Conservation (phyloP, 2,329 filamentous ascomycete species). For the Colletotrichum lupini region DNA sequence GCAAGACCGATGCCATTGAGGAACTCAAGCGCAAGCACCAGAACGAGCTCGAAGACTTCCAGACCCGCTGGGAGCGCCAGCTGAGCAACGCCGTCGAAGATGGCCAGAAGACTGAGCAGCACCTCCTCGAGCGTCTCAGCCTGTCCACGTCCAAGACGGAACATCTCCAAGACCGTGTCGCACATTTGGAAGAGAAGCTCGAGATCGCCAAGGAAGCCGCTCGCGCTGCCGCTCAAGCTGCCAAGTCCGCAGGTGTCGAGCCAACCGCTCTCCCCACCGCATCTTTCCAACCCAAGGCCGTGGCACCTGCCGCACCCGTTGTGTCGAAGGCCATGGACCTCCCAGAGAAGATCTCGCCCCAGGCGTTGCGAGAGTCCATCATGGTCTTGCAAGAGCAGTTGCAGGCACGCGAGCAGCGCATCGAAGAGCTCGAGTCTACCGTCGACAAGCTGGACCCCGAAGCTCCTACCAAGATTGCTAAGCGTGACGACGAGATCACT, state of each 20-base stretch:
- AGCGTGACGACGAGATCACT: constrained; percentile 91
- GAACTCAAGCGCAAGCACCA: constrained; percentile 69
- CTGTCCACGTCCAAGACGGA: constrained; percentile 87
- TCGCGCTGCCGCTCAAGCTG: constrained; percentile 82
- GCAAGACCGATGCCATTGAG: constrained; percentile 67
- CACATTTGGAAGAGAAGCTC: constrained; percentile 89
- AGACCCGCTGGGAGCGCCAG: constrained; percentile 79
- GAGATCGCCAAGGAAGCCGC: constrained; percentile 91
- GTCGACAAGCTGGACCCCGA: constrained; percentile 79
- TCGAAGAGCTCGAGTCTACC: constrained; percentile 85
- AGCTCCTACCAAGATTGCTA: constrained; percentile 83
- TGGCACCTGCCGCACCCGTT: constrained; percentile 55
- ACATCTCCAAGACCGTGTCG: constrained; percentile 86
- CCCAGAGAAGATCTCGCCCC: constrained; percentile 90
- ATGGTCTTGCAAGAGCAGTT: constrained; percentile 96
- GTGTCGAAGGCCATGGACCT: constrained; percentile 57
- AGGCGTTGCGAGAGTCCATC: constrained; percentile 95
- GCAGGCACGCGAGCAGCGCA: constrained; percentile 89
- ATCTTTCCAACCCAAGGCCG: constrained; percentile 45
- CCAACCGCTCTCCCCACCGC: constrained; percentile 41
- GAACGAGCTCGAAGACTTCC: constrained; percentile 78
- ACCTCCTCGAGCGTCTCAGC: constrained; percentile 82
- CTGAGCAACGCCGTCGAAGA: constrained; percentile 83
- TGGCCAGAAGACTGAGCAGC: constrained; percentile 80
- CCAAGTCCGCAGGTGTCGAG: constrained; percentile 66